Base-by-base conservation (phyloP, 1,284 basidiomycete species). In the Kalmanozyma brasiliensis region DNA sequence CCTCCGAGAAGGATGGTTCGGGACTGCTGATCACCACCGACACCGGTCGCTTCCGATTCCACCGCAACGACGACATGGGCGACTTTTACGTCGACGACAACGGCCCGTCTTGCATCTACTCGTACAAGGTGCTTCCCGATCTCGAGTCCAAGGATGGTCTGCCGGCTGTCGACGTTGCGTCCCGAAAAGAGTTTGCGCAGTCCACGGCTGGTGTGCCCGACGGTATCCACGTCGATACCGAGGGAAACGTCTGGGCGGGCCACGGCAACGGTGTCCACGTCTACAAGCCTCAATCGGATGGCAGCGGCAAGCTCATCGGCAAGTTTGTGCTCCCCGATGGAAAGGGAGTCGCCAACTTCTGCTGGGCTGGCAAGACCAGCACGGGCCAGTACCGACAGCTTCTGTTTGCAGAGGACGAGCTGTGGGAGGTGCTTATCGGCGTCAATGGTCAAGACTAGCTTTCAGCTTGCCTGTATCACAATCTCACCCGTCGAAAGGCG, bases 341-440 rank as follows among this genome's bases (percentile, higher is more conserved):
- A 13, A 65, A 59, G 22, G 71, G 71, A 13, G 62, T 65, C 3
- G 71, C 71, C 46, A 73, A 73, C 59, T 70, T 73, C 19, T 73
- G 71, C 44, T 73, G 67, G 71, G 71, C 71, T 0, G 71, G 67
- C 22, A 43, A 52, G 48, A 51, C 53, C 4, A 37, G 35, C 32
- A 29, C 43, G 5, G 51, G 56, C 10, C 60, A 49, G 19, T 70
- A 61, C 47, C 41, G 62, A 13, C 53, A 56, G 36, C 67, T 73
- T 16, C 30, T 73, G 36, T 73, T 73, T 40, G 71, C 67, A 4
- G 71, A 73, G 17, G 67, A 66, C 33, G 62, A 73, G 60, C 53
- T 73, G n/a, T 73, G 61, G 66, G 67, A 73, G 40, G 63, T 55
- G 6, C 16, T 58, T 17, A 29, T 69, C 20, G 52, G 41, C 10